A percentile compares a stretch with the other conserved stretches of the same genome.
Conservation (phyloP, 805 yeast genomes). For the Debaryomyces hansenii region DNA sequence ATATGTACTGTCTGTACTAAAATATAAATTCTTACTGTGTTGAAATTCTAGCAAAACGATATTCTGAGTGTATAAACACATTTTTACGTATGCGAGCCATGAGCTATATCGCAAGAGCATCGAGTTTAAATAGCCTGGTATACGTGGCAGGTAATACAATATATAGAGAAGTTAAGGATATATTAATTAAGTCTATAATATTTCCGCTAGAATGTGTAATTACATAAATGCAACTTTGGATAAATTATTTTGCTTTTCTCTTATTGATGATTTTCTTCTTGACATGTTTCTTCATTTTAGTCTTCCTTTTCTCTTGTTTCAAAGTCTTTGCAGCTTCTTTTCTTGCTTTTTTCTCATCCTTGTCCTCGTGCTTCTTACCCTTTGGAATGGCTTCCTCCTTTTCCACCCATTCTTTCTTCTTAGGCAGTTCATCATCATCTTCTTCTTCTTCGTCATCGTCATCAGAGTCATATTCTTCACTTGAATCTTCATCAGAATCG, state of each 20-base stretch:
- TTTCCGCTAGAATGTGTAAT: too few species aligned
- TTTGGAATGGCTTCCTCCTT: conserved; percentile 37
- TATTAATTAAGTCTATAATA: too few species aligned
- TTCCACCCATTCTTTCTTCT: conserved; percentile 41
- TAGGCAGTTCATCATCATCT: conserved; percentile 28
- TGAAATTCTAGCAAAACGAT: too few species aligned
- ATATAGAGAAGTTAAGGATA: too few species aligned
- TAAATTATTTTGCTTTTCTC: conserved; percentile 49
- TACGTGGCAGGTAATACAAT: too few species aligned
- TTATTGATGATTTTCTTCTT: conserved; percentile 51
- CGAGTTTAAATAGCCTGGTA: too few species aligned
- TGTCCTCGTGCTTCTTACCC: conserved; percentile 68
- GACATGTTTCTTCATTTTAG: conserved; percentile 40
- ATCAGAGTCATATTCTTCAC: conserved; percentile 18
- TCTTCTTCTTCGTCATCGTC: conserved; percentile 24
- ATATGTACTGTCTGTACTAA: too few species aligned
- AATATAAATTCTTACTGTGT: too few species aligned
- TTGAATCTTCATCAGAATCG: conserved; percentile 4
- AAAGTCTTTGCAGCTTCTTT: conserved; percentile 35
- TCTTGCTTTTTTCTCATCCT: conserved; percentile 49
- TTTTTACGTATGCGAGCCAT: too few species aligned
- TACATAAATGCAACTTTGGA: not conserved
- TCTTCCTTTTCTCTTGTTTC: conserved; percentile 32
- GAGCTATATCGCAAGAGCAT: too few species aligned
- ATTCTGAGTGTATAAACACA: too few species aligned